phyloP scores from a whole-genome alignment of 768 basidiomycete genomes.

The Albatrellus ellisii region DNA sequence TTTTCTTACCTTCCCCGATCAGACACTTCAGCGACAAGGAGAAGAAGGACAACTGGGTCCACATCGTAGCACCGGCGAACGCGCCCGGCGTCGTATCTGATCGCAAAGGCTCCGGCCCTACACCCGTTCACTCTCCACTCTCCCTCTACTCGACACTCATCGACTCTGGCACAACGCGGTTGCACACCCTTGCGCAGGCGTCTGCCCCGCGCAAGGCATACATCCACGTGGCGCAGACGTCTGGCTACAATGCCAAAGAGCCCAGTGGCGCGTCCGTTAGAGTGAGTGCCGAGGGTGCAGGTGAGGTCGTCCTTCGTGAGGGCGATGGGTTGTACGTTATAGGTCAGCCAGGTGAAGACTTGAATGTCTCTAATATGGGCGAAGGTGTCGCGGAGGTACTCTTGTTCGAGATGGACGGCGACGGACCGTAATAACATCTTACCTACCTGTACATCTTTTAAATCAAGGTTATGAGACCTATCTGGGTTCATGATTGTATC shows the following conservation, averaged over 20 bases:
- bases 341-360: slow-evolving; percentile 29
- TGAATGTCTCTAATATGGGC: slow-evolving; percentile 51
- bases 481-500: too few species aligned
- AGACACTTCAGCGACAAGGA: slow-evolving; percentile 70
- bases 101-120: slow-evolving; percentile 64
- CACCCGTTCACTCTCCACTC: slow-evolving; percentile 62
- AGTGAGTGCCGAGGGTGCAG: slow-evolving; percentile 28
- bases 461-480: too few species aligned
- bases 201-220: slow-evolving; percentile 39
- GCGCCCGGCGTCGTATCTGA: slow-evolving; percentile 40
- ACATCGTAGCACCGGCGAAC: slow-evolving; percentile 64
- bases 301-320: slow-evolving; percentile 50
- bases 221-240: slow-evolving; percentile 76
- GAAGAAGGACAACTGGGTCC: slow-evolving; percentile 61
- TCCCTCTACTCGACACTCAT: slow-evolving; percentile 67
- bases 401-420: slow-evolving; percentile 73
- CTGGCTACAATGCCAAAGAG: slow-evolving; percentile 56
- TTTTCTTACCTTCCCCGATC: background rate
- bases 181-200: slow-evolving; percentile 25
- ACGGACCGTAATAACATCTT: too few species aligned
- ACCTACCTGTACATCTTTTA: too few species aligned
- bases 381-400: slow-evolving; percentile 57
- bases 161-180: slow-evolving; percentile 35
- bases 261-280: slow-evolving; percentile 48
- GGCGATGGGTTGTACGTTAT: slow-evolving; percentile 79